These are phyloP conservation scores for Pichia sp. DNA, from an alignment of 1,139 yeast genomes.

Conservation along the genomic window DNA sequence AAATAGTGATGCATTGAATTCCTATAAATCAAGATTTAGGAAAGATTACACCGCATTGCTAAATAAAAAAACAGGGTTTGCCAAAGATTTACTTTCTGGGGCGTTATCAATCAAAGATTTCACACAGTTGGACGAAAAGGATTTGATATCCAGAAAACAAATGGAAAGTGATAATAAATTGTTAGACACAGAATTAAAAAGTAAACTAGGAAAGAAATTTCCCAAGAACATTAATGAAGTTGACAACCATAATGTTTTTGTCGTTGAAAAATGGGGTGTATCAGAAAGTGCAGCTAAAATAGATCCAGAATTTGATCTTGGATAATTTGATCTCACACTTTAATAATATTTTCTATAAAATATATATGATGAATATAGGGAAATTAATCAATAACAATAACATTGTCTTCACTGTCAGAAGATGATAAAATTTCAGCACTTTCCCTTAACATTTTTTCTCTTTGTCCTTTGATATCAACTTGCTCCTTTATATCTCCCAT, in stretches of 20 bases:
- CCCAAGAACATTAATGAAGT: slow-evolving; percentile 31
- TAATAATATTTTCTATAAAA: background rate
- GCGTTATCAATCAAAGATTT: slow-evolving; percentile 16
- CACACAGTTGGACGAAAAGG: slow-evolving; percentile 17
- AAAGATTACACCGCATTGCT: slow-evolving; percentile 28
- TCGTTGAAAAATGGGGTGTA: slow-evolving; percentile 43
- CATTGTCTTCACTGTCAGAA: slow-evolving; percentile 1
- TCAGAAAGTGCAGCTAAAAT: slow-evolving; percentile 41
- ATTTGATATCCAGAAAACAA: slow-evolving; percentile 28
- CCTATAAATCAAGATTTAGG: slow-evolving; percentile 24
- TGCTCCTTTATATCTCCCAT: slow-evolving; percentile 11
- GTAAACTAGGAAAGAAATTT: slow-evolving; percentile 24
- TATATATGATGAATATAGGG: background rate
- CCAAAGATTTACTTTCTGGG: slow-evolving; percentile 24
- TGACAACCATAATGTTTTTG: slow-evolving; percentile 31
- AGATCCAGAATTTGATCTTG: slow-evolving; percentile 33
- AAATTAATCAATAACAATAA: slow-evolving; percentile 6
- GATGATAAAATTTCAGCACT: slow-evolving; percentile 1
- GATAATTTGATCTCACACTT: slow-evolving; percentile 13
- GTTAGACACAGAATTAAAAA: slow-evolving; percentile 26
- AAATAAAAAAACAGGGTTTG: slow-evolving; percentile 26
- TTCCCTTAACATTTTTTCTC: slow-evolving; percentile 1
- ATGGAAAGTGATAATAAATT: slow-evolving; percentile 23
- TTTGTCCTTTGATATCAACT: slow-evolving; percentile 3
- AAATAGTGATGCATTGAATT: slow-evolving; percentile 15